Evolutionary conservation across 2,329 filamentous ascomycete genomes (phyloP).

Genomic region (Periconia sp.): DNA sequence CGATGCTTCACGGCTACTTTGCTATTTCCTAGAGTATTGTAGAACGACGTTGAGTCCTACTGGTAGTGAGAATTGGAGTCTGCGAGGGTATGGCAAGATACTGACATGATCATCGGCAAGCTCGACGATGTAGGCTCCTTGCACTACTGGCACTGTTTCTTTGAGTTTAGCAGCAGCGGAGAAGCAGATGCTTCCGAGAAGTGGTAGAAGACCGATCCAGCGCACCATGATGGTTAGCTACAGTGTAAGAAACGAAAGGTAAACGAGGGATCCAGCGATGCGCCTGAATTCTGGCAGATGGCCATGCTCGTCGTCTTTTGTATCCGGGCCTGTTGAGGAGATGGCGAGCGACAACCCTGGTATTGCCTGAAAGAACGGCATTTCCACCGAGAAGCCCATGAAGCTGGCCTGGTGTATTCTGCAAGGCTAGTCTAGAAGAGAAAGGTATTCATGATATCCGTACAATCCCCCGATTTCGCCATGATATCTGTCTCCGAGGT

Average conservation of each 20-base stretch:
- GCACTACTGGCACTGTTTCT: conserved; percentile 3
- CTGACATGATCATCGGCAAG: conserved; percentile 6
- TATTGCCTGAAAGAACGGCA: no score
- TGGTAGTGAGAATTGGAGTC: not conserved
- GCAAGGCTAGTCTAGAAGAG: no score
- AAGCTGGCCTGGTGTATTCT: no score
- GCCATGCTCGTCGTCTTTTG: not conserved
- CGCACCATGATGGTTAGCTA: not conserved
- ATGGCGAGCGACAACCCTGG: not conserved
- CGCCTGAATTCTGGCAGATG: not conserved
- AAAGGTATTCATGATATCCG: no score
- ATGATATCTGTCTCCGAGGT: not conserved
- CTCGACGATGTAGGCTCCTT: conserved; percentile 11
- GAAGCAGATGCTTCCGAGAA: not conserved
- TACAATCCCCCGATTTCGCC: not conserved
- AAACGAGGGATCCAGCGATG: not conserved
- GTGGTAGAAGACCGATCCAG: not conserved
- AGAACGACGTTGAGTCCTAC: conserved; percentile 8
- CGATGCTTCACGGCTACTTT: conserved; percentile 11
- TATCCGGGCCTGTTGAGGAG: not conserved
- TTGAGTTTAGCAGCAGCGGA: not conserved
- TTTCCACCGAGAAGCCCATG: no score
- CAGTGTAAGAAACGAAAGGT: not conserved
- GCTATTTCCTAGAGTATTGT: conserved; percentile 8
- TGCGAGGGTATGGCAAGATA: no score